Conservation (phyloP, 306 rosid genomes). For the Rubus idaeus region DNA sequence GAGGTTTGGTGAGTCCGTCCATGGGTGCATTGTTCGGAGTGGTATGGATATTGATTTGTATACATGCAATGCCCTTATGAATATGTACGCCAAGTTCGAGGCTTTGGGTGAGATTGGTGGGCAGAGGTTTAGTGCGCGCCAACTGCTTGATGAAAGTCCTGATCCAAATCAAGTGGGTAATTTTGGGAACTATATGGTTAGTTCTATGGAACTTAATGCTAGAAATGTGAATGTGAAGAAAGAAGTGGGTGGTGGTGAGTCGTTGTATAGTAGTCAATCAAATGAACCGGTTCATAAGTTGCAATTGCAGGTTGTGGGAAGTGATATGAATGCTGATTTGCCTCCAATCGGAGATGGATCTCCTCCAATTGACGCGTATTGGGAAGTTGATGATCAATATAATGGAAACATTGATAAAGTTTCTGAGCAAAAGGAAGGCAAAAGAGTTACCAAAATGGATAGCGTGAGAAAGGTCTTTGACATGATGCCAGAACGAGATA, state of each 20-base stretch:
- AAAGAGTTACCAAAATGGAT: constrained; percentile 15
- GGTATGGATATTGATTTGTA: constrained; percentile 67
- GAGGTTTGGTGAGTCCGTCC: constrained; percentile 57
- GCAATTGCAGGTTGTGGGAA: constrained; percentile 1
- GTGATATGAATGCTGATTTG: constrained; percentile 1
- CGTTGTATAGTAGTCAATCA: constrained; percentile 13
- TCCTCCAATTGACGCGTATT: no score
- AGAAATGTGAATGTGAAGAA: constrained; percentile 6
- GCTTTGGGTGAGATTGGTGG: not conserved
- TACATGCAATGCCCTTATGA: constrained; percentile 76
- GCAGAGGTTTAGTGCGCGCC: not conserved
- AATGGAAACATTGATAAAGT: not conserved
- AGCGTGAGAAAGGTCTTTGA: constrained; percentile 67
- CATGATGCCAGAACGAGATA: constrained; percentile 57
- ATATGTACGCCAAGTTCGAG: constrained; percentile 61
- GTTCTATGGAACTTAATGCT: constrained; percentile 5
- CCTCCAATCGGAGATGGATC: no score
- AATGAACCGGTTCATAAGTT: not conserved
- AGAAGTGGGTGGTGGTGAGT: constrained; percentile 11
- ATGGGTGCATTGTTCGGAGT: constrained; percentile 45
- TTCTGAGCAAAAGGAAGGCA: not conserved
- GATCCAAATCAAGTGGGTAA: constrained; percentile 13
- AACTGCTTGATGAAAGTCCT: constrained; percentile 40
- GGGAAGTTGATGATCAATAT: no score
- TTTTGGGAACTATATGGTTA: not conserved